A percentile compares a stretch with the other conserved stretches of the same genome.
Conservation (phyloP, 768 basidiomycete species). For the Suillus sp. region DNA sequence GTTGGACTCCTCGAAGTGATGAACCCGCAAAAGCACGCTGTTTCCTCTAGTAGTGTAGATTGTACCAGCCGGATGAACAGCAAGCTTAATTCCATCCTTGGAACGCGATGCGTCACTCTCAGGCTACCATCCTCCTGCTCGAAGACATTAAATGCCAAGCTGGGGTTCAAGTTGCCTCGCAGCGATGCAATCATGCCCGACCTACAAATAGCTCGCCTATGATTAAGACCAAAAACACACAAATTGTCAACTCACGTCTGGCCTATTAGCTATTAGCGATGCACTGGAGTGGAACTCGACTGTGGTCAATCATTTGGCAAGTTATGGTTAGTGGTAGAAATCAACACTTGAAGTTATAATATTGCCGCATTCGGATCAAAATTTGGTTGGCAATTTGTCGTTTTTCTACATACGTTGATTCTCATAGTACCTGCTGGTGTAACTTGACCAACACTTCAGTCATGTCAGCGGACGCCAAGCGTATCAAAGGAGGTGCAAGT, state of each 20-base stretch:
- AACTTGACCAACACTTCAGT: background rate
- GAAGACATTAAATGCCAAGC: constrained; percentile 72
- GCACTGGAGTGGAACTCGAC: constrained; percentile 37
- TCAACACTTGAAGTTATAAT: too few species aligned
- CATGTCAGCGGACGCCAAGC: background rate
- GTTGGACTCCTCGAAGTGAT: constrained; percentile 93
- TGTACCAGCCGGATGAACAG: constrained; percentile 84
- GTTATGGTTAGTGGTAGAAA: too few species aligned
- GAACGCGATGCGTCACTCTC: constrained; percentile 91
- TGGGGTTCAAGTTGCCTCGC: constrained; percentile 71
- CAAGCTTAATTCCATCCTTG: constrained; percentile 39
- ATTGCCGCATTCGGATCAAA: background rate
- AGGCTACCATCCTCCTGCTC: constrained; percentile 88
- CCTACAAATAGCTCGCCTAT: constrained; percentile 74
- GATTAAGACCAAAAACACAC: background rate
- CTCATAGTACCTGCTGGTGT: background rate
- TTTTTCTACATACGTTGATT: background rate
- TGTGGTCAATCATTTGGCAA: too few species aligned
- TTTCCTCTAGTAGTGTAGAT: constrained; percentile 94
- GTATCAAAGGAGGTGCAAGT: constrained; percentile 4
- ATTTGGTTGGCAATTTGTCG: background rate
- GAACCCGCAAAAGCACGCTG: constrained; percentile 92
- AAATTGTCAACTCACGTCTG: constrained; percentile 48
- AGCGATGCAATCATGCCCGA: constrained; percentile 83
- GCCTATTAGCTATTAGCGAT: too few species aligned